Conservation (phyloP, 2,329 filamentous ascomycete species). For the Botryotinia calthae region DNA sequence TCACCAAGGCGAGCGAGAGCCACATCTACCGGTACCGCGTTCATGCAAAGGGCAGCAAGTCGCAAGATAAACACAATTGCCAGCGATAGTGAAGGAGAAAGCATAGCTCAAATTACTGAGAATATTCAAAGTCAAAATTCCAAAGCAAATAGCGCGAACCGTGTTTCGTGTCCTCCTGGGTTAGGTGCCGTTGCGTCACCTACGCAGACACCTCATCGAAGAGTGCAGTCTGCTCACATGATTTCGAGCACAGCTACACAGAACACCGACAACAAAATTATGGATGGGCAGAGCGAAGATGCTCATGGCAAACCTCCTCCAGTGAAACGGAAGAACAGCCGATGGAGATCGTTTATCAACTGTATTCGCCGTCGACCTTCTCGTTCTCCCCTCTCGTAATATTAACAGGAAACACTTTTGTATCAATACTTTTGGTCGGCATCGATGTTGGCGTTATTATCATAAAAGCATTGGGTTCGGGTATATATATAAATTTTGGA, state of each 20-base stretch:
- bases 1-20: constrained; percentile 43
- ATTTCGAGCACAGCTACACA: constrained; percentile 21
- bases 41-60: constrained; percentile 42
- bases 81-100: constrained; percentile 36
- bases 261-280: neutral
- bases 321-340: constrained; percentile 28
- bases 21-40: constrained; percentile 48
- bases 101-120: constrained; percentile 19
- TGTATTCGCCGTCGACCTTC: constrained; percentile 30
- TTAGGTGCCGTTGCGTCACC: constrained; percentile 23
- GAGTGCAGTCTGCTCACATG: constrained; percentile 31
- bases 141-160: constrained; percentile 9
- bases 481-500: constrained; percentile 13
- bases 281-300: constrained; percentile 9
- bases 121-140: constrained; percentile 2
- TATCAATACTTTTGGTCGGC: neutral
- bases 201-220: constrained; percentile 29
- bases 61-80: constrained; percentile 31
- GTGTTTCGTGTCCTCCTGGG: constrained; percentile 27
- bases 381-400: constrained; percentile 13
- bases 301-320: constrained; percentile 12
- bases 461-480: constrained; percentile 11
- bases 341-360: constrained; percentile 35
- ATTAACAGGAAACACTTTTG: neutral
- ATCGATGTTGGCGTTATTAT: constrained; percentile 16